These are phyloP conservation scores for Bolboschoenoplectus hybrid DNA, from an alignment of 202 grass and related monocot genomes.

Conservation along the genomic window DNA sequence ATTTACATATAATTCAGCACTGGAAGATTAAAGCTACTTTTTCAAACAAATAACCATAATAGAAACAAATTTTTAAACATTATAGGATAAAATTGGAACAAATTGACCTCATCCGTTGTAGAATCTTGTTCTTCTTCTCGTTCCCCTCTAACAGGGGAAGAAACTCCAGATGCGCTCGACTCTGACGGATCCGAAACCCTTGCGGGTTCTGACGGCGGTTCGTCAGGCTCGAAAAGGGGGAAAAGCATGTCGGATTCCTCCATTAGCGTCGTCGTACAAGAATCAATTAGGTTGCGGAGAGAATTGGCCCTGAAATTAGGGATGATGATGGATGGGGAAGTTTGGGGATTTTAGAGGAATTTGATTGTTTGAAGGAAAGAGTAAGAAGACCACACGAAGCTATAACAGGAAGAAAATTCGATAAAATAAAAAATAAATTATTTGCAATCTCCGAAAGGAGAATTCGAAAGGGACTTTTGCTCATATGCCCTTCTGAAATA, in stretches of 20 bases:
- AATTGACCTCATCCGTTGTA: constrained; percentile 38
- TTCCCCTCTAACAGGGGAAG: neutral
- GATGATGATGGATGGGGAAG: constrained; percentile 3
- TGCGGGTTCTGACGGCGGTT: constrained; percentile 2
- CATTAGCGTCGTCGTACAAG: constrained; percentile 22
- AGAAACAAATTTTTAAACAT: neutral
- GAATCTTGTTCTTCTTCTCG: neutral
- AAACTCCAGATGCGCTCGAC: constrained; percentile 17
- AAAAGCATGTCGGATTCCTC: constrained; percentile 43
- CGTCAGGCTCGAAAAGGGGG: constrained; percentile 41
- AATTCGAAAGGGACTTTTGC: constrained; percentile 23
- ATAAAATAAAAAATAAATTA: constrained; percentile 20
- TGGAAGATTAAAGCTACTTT: neutral
- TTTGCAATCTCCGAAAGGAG: constrained; percentile 6
- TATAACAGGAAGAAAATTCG: constrained; percentile 2
- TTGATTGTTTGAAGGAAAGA: constrained; percentile 37
- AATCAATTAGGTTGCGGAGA: neutral
- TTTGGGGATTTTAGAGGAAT: constrained; percentile 31
- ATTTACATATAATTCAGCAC: constrained; percentile 24
- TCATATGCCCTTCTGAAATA: neutral
- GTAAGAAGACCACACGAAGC: constrained; percentile 28
- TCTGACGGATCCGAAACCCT: constrained; percentile 17
- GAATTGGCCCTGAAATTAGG: neutral
- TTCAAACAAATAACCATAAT: neutral
- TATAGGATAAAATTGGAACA: constrained; percentile 26